Base-by-base conservation (phyloP, 2,329 filamentous ascomycete genomes). In the Ceratocystis albifundus region DNA sequence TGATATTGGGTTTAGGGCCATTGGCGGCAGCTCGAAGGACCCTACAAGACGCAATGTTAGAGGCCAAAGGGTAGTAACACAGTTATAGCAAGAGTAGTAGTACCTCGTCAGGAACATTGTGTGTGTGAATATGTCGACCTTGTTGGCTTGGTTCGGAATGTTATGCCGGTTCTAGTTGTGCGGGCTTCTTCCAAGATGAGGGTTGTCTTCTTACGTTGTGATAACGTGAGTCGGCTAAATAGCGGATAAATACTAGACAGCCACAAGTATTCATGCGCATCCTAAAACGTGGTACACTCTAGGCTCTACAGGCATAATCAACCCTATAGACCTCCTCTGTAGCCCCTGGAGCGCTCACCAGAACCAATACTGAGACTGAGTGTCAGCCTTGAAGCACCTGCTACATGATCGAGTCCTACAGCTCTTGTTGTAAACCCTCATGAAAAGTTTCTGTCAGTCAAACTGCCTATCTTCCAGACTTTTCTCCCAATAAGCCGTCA, bases 1-100 rank as follows among this genome's bases (percentile, higher is more conserved):
- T 96, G 77, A 95, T 84, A 82, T 90, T 91, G 74, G 84, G 81
- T 79, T 83, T 82, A 72, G 77, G 76, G 74, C 77, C 77, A 73
- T 79, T 75, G 68, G 75, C 73, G 73, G 80, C 78, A 73, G 80
- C 79, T 73, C 81, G 78, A 76, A 83, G 77, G 76, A 75, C 72
- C 73, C 76, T 78, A 70, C 68, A 28, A 44, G 15, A 66, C 7
- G 25, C n/a, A 44, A 25, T 45, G 32, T 41, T 45, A 62, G 59
- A 8, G 36, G 17, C 15, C 17, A 17, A 50, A 36, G 55, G 10
- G 15, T 17, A n/a, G 25, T 10, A n/a, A 15, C 5, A 4, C 12
- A 59, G 28, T 10, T 3, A 17, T n/a, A 36, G 3, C 3, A 22
- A 59, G 20, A 4, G 15, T 10, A 25, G 8, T 25, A 4, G 55